Evolutionary conservation across 768 basidiomycete species (phyloP), one percentile per base, ranked within the genome.

Genomic region (Psilocybe tampanensis): DNA sequence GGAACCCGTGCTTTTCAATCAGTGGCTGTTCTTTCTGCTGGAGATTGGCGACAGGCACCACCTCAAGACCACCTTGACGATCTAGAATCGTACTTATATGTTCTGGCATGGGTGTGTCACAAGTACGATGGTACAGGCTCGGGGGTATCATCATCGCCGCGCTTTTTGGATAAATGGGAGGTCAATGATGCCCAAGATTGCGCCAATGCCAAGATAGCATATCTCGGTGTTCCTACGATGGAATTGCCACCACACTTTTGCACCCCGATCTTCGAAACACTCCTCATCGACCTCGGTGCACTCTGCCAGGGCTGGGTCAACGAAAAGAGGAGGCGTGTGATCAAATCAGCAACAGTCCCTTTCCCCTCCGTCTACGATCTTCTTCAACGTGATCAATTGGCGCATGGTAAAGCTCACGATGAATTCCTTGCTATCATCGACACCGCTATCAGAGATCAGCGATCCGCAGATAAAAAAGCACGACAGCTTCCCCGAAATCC

Each of bases 31-130:
- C 50, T 57, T 3, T 41, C 15, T 3, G 17, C 6, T n/a, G 19
- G n/a, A 21, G 39, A 4, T 11, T 17, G 34, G 36, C 21, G 11
- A 19, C 34, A 33, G 5, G 17, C 32, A 12, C 44, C 21, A 2
- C 42, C 29, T 3, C 50, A 57, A 15, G 44, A 52, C 29, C 32
- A 57, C 19, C 42, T 57, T 9, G 56, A 57, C 19, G 50, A 57
- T 22, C 42, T 57, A 8, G 56, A 57, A 26, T 57, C 56, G 2
- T 57, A 52, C 24, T 47, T 57, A 8, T 57, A 56, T 43, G 51
- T 52, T 3, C 9, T 41, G 12, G 21, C 39, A 22, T 56, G 55
- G 55, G 43, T 56, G 15, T 48, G 33, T 15, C 23, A 41, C 8
- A 13, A 21, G 12, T 56, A 49, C 29, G 21, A 47, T 13, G 26